Base-by-base conservation (phyloP, 2,329 filamentous ascomycete genomes). In the Rhytidhysteron rufulum region DNA sequence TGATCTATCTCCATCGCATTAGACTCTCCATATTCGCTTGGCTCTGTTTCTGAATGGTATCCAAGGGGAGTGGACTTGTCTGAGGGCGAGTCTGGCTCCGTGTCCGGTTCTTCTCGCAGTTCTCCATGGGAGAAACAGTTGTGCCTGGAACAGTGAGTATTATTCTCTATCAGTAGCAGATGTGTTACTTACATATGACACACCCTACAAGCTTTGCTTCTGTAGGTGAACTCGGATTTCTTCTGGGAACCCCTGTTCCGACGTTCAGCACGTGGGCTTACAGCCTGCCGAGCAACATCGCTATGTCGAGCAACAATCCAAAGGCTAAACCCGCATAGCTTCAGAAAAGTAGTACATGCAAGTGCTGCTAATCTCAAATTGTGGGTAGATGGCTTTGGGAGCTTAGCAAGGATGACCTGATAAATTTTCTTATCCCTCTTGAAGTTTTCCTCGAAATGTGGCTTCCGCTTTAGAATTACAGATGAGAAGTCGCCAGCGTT, bases 81-180 rank as follows among this genome's bases (percentile, higher is more conserved):
- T 27, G 24, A 27, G 13, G 8, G 24, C 18, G 42, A 31, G n/a
- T 43, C 40, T 8, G 33, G 18, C 5, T 22, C 30, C 15, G 33
- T 31, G 13, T 40, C 38, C 27, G 54, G 52, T 6, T 43, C 18
- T 20, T 72, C 65, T 27, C 53, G 48, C 1, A 69, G 50, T 34
- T 67, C 65, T 2, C 69, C 70, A 41, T 73, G 70, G 22, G 62
- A 62, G 1, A 59, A 55, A 40, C 70, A 73, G 18, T 65, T 47
- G 34, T 65, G 61, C 31, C 57, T 61, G 22, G 8, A 7, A 15
- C 21, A 11, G 31, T 34, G 21, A 30, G 24, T 22, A 18, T 55
- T 31, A 48, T 34, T 16, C 11, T 25, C 18, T 5, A 13, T 7
- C 5, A 19, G 15, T 29, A 29, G 16, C 11, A 31, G 27, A 22